A percentile compares a stretch with the other conserved stretches of the same genome.
Evolutionary conservation across 331 rosid species (phyloP).

Genomic region (Saraca asoca): DNA sequence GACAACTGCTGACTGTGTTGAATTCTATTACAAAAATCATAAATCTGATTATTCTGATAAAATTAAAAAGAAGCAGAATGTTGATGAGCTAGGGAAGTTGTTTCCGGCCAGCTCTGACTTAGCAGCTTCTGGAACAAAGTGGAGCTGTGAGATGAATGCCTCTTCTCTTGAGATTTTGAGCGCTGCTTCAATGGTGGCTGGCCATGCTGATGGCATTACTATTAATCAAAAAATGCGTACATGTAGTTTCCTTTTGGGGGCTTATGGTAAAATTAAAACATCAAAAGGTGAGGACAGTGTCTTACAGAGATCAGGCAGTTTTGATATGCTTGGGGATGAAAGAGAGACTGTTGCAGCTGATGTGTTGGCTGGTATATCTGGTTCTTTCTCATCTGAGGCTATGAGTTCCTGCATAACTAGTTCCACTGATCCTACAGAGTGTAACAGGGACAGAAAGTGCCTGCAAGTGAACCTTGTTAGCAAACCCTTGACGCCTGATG

Average conservation of each 20-base stretch:
- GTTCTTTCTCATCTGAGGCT: conserved; percentile 83
- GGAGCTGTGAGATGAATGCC: conserved; percentile 71
- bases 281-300: conserved; percentile 41
- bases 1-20: conserved; percentile 94
- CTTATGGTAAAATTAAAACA: conserved; percentile 44
- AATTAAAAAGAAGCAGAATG: conserved; percentile 56
- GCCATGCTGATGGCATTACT: conserved; percentile 52
- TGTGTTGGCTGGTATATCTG: conserved; percentile 89
- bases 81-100: conserved; percentile 61
- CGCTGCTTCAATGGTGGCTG: conserved; percentile 76
- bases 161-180: conserved; percentile 86
- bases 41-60: conserved; percentile 75
- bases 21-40: conserved; percentile 92
- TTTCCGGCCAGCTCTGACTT: conserved; percentile 52
- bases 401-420: conserved; percentile 80
- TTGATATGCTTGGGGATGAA: conserved; percentile 64
- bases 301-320: conserved; percentile 50
- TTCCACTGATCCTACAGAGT: conserved; percentile 66
- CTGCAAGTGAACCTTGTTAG: conserved; percentile 45
- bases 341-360: conserved; percentile 89
- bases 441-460: conserved; percentile 52
- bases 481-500: conserved; percentile 48
- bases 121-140: conserved; percentile 61
- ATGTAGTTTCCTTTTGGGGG: conserved; percentile 52
- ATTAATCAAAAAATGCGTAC: conserved; percentile 48